Evolutionary conservation across 805 yeast species (phyloP).

Genomic region (Tetrapisispora arboricola): DNA sequence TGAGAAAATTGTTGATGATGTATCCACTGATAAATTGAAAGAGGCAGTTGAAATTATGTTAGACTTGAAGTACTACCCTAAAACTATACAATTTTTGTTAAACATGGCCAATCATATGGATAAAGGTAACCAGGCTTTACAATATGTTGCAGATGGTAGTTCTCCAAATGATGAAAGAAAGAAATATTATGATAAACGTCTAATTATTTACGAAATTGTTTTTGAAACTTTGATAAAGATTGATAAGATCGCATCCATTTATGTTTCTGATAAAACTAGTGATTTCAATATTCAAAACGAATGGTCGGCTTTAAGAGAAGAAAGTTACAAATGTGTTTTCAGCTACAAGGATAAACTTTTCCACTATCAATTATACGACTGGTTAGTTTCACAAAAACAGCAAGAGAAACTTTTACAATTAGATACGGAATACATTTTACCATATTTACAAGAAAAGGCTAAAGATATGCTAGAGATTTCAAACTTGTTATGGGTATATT

Average conservation of each 20-base stretch:
- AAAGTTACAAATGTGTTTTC: constrained; percentile 65
- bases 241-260: constrained; percentile 47
- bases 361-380: constrained; percentile 85
- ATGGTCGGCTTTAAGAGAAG: constrained; percentile 48
- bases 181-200: constrained; percentile 41
- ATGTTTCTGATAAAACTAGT: not conserved
- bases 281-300: constrained; percentile 24
- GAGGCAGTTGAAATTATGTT: constrained; percentile 74
- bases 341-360: constrained; percentile 71
- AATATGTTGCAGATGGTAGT: constrained; percentile 44
- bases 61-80: constrained; percentile 67
- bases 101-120: constrained; percentile 65
- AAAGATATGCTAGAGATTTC: constrained; percentile 60
- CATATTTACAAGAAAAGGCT: constrained; percentile 63
- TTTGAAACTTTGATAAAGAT: constrained; percentile 66
- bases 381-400: constrained; percentile 74
- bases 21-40: constrained; percentile 68
- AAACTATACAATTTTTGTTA: constrained; percentile 74
- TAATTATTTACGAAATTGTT: constrained; percentile 56
- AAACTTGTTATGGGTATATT: constrained; percentile 78
- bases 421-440: constrained; percentile 70
- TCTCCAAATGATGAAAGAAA: constrained; percentile 42
- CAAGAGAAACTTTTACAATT: constrained; percentile 69
- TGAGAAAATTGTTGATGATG: constrained; percentile 67
- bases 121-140: constrained; percentile 46